These are phyloP conservation scores for Alectoria sarmentosa DNA, from an alignment of 495 filamentous ascomycete genomes.

Conservation along the genomic window DNA sequence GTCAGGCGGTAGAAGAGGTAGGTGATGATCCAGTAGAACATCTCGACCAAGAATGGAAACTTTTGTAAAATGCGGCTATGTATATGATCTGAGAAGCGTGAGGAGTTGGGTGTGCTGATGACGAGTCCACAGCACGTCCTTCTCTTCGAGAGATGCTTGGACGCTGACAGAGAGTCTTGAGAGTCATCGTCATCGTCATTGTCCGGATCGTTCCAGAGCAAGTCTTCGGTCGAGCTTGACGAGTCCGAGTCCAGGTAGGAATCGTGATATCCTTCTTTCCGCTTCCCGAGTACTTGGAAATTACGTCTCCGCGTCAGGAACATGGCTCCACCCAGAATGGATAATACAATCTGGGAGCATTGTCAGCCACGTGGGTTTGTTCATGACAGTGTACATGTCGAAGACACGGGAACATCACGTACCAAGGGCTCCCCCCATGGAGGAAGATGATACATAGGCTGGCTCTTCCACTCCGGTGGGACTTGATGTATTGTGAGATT, in stretches of 20 bases:
- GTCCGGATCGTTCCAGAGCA: slow-evolving; percentile 34
- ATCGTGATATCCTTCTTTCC: slow-evolving; percentile 30
- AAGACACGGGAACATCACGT: slow-evolving; percentile 23
- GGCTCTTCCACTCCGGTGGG: slow-evolving; percentile 30
- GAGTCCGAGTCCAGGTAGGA: slow-evolving; percentile 35
- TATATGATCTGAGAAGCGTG: slow-evolving; percentile 46
- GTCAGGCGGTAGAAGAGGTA: slow-evolving; percentile 59
- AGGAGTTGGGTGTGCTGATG: slow-evolving; percentile 51
- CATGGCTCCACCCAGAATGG: slow-evolving; percentile 52
- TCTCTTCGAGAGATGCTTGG: slow-evolving; percentile 40
- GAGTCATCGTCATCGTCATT: slow-evolving; percentile 31
- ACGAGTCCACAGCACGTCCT: slow-evolving; percentile 40
- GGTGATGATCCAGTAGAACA: slow-evolving; percentile 63
- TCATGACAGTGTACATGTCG: background rate
- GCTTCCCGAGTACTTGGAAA: slow-evolving; percentile 38
- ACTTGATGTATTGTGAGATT: slow-evolving; percentile 27
- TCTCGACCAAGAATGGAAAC: slow-evolving; percentile 53
- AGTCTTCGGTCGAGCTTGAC: slow-evolving; percentile 35
- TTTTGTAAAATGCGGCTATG: slow-evolving; percentile 49
- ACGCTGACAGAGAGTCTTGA: slow-evolving; percentile 26
- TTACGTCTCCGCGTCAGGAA: slow-evolving; percentile 46
- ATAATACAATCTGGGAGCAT: slow-evolving; percentile 44
- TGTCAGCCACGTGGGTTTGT: no score
- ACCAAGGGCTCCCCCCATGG: slow-evolving; percentile 56
- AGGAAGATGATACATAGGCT: slow-evolving; percentile 30